These are phyloP conservation scores for Panicum miliaceum DNA, from an alignment of 176 grass and related monocot species.

Conservation along the genomic window DNA sequence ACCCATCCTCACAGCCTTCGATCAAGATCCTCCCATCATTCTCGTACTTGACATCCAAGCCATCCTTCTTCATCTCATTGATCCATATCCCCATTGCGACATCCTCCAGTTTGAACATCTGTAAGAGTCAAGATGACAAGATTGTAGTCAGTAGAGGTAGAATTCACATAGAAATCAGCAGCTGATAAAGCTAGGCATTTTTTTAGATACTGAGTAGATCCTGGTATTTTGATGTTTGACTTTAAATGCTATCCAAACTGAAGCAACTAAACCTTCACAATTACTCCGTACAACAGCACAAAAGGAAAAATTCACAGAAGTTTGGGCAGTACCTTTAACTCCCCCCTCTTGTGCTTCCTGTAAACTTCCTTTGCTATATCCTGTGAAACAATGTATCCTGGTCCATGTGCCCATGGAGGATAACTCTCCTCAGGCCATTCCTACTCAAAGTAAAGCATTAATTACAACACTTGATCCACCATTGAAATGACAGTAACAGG, in stretches of 20 bases:
- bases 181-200: constrained; percentile 2
- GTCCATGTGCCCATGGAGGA: constrained; percentile 98
- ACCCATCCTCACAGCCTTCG: constrained; percentile 80
- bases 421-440: constrained; percentile 98
- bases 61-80: constrained; percentile 77
- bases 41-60: constrained; percentile 73
- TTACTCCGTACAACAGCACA: constrained; percentile 12
- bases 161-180: not conserved
- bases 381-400: constrained; percentile 85
- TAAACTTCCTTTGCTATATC: constrained; percentile 88
- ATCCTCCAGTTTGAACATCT: constrained; percentile 99
- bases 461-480: not conserved
- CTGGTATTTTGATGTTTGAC: not conserved
- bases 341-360: constrained; percentile 76
- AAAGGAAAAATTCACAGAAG: not conserved
- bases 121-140: constrained; percentile 28
- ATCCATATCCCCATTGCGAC: constrained; percentile 99
- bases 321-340: constrained; percentile 66
- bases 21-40: constrained; percentile 80
- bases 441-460: constrained; percentile 49
- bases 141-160: constrained; percentile 23
- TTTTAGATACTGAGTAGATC: not conserved
- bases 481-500: not conserved
- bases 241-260: not conserved
- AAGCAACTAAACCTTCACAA: constrained; percentile 1